Conservation (phyloP, 352 stramenopile species). For the Phytopythium mirpurense region DNA sequence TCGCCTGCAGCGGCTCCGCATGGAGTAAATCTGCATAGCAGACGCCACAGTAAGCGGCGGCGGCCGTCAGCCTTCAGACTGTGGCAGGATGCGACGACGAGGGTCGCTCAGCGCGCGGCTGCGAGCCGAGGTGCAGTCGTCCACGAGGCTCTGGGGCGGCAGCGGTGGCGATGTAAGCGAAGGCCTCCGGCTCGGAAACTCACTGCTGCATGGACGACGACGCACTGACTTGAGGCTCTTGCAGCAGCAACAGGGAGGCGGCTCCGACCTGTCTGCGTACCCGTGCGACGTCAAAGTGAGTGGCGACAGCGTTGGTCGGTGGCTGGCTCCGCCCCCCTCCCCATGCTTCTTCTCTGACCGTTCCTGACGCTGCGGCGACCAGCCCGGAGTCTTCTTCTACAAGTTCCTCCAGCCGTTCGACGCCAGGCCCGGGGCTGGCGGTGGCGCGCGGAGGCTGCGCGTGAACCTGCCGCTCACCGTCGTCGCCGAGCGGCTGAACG, state of each 20-base stretch:
- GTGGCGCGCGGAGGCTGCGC: slow-evolving; percentile 24
- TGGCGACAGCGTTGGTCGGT: neutral
- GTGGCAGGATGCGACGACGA: slow-evolving; percentile 6
- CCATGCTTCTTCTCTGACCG: no score
- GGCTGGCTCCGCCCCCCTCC: neutral
- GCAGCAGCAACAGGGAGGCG: slow-evolving; percentile 3
- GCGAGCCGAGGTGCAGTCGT: slow-evolving; percentile 37
- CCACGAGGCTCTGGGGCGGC: slow-evolving; percentile 12
- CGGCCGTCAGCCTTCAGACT: neutral
- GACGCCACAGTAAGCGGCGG: no score
- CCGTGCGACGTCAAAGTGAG: slow-evolving; percentile 26
- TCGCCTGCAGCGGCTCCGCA: no score
- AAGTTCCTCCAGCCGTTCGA: slow-evolving; percentile 76
- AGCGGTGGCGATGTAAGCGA: no score
- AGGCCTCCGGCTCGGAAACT: no score
- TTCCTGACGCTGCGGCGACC: neutral
- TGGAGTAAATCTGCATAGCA: no score
- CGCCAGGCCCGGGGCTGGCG: slow-evolving; percentile 6
- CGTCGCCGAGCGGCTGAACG: slow-evolving; percentile 47
- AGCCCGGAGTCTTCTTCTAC: slow-evolving; percentile 76
- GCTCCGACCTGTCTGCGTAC: slow-evolving; percentile 9
- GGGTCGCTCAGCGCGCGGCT: slow-evolving; percentile 49
- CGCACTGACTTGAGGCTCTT: no score
- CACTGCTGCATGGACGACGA: no score
- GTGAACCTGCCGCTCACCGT: slow-evolving; percentile 60